phyloP scores from a whole-genome alignment of 805 yeast genomes.

The Isabelozyma heimii region DNA sequence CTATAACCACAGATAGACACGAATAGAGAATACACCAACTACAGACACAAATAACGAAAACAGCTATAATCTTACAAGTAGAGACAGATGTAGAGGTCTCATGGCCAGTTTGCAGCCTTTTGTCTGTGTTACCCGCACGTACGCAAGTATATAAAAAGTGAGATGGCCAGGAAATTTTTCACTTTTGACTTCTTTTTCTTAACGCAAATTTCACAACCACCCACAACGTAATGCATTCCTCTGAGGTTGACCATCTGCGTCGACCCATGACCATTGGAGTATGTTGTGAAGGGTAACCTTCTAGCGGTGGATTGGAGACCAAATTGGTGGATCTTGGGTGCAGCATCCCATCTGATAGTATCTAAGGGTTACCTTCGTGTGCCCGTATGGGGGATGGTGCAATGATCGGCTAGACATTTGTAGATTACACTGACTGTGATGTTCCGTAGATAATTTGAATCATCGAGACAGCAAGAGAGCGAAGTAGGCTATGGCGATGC shows the following conservation, averaged over 20 bases:
- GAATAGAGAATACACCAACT: too few species aligned
- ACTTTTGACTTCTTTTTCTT: slow-evolving; percentile 11
- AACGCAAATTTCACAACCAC: slow-evolving; percentile 69
- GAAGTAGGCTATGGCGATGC: too few species aligned
- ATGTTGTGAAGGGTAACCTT: slow-evolving; percentile 43
- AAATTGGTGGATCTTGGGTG: slow-evolving; percentile 68
- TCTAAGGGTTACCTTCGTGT: slow-evolving; percentile 71
- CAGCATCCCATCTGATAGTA: slow-evolving; percentile 57
- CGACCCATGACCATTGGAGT: slow-evolving; percentile 69
- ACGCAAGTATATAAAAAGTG: slow-evolving; percentile 10
- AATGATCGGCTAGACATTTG: slow-evolving; percentile 57
- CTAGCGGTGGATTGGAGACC: slow-evolving; percentile 59
- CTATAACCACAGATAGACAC: too few species aligned
- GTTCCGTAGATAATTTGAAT: too few species aligned
- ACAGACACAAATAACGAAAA: too few species aligned
- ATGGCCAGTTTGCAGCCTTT: not conserved
- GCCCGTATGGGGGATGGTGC: slow-evolving; percentile 72
- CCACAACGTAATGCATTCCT: slow-evolving; percentile 61
- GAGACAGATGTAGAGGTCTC: too few species aligned
- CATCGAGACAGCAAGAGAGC: too few species aligned
- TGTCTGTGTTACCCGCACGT: slow-evolving; percentile 26
- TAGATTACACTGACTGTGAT: too few species aligned
- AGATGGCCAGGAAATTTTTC: slow-evolving; percentile 1
- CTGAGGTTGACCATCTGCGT: slow-evolving; percentile 69
- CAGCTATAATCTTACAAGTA: too few species aligned